A percentile compares a stretch with the other conserved stretches of the same genome.
Conservation (phyloP, 2,329 filamentous ascomycete genomes). For the Acarospora socialis region DNA sequence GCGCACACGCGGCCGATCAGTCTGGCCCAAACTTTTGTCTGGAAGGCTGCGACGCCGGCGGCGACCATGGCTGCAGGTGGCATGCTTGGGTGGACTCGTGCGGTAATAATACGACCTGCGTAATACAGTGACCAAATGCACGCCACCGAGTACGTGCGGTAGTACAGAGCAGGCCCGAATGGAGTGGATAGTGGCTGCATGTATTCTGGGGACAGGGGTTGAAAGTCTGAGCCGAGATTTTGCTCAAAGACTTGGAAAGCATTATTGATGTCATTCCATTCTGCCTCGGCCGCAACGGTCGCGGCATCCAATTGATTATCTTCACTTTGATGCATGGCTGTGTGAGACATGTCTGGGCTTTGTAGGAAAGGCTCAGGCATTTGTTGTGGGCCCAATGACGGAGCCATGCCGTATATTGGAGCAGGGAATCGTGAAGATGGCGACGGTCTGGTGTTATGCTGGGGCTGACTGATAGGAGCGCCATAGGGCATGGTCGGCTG, state of each 20-base stretch:
- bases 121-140: constrained; percentile 81
- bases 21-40: constrained; percentile 57
- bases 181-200: constrained; percentile 49
- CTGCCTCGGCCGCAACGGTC: constrained; percentile 54
- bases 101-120: constrained; percentile 68
- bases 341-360: constrained; percentile 29
- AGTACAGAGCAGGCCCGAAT: constrained; percentile 69
- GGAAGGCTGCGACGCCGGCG: constrained; percentile 58
- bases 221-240: constrained; percentile 60
- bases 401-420: constrained; percentile 37
- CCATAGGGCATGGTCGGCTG: constrained; percentile 4
- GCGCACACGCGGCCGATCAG: constrained; percentile 69
- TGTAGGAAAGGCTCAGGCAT: constrained; percentile 41
- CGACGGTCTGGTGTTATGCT: constrained; percentile 5
- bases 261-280: constrained; percentile 49
- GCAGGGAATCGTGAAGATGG: constrained; percentile 17
- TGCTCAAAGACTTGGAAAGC: constrained; percentile 33
- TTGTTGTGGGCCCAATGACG: constrained; percentile 24
- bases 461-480: constrained; percentile 9
- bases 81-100: constrained; percentile 76
- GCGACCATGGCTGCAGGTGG: constrained; percentile 81
- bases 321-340: constrained; percentile 14
- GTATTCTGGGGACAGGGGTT: constrained; percentile 57
- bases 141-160: constrained; percentile 74
- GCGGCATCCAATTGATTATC: constrained; percentile 48